These are phyloP conservation scores for Lablab purpureus DNA, from an alignment of 306 rosid genomes.

Conservation along the genomic window DNA sequence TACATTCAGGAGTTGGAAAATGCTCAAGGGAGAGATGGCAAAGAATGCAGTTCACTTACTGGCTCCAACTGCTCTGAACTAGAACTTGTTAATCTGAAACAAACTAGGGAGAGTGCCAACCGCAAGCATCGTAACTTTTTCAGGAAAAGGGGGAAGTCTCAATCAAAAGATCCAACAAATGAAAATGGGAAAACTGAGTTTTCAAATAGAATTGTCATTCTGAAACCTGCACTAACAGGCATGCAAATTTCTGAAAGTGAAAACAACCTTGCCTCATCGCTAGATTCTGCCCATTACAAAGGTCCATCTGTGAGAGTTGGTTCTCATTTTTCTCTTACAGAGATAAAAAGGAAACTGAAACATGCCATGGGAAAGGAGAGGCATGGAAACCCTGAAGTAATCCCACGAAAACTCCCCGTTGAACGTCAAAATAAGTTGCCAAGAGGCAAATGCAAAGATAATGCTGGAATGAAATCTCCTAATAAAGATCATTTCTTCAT, in stretches of 20 bases:
- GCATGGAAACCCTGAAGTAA: constrained; percentile 55
- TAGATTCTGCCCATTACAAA: constrained; percentile 53
- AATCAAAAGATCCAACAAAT: constrained; percentile 52
- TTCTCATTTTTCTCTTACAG: constrained; percentile 79
- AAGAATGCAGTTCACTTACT: constrained; percentile 52
- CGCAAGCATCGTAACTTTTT: constrained; percentile 70
- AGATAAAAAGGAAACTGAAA: constrained; percentile 79
- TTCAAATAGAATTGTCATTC: constrained; percentile 78
- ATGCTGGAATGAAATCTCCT: constrained; percentile 67
- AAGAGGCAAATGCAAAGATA: constrained; percentile 59
- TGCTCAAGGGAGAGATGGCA: constrained; percentile 47
- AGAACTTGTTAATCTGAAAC: constrained; percentile 52
- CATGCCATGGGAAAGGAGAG: constrained; percentile 87
- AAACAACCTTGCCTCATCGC: constrained; percentile 42
- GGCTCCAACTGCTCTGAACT: constrained; percentile 57
- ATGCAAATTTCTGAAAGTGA: constrained; percentile 58
- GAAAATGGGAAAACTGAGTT: constrained; percentile 56
- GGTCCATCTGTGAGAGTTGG: constrained; percentile 61
- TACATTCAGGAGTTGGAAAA: constrained; percentile 72
- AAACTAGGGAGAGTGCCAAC: constrained; percentile 63
- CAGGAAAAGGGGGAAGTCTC: constrained; percentile 74
- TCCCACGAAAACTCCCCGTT: constrained; percentile 41
- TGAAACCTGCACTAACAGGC: constrained; percentile 71
- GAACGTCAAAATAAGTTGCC: constrained; percentile 44
- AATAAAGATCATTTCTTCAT: constrained; percentile 74